Evolutionary conservation across 495 filamentous ascomycete genomes (phyloP), one percentile per base, ranked within the genome.

Genomic region (Parathielavia hyrcaniae): DNA sequence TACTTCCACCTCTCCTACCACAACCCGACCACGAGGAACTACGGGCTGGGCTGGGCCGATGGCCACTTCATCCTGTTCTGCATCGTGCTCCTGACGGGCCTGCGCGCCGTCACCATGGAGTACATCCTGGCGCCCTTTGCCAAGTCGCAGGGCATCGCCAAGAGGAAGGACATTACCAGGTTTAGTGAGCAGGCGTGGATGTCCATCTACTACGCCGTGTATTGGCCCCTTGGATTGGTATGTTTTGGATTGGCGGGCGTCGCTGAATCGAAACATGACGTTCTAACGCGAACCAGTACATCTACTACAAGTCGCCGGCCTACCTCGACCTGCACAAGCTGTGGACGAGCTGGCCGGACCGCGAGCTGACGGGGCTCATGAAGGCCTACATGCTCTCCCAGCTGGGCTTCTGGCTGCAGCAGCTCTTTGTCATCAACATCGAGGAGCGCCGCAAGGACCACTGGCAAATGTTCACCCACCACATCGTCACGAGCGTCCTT

Each of bases 141-240:
- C 30, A 81, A 80, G 41, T 68, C 74, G 14, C 76, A 76, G 51
- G 91, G 91, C 14, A 75, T 97, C 60, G 78, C 80, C 58, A 82
- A 83, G 56, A 77, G 76, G 62, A 96, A 95, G 72, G 86, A 81
- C 9, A 71, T 85, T 22, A 78, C 88, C 22, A 81, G 95, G 41
- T 89, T 97, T 71, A 88, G 90, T 49, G 93, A 98, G 71, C 93
- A 98, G 74, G 90, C 85, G 50, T 98, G 91, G 89, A 77, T 95
- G 66, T 68, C 89, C 26, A 64, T 91, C 36, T 97, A 97, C 74
- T 88, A 89, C 68, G 69, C 68, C 26, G 73, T 84, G 53, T 90
- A 90, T 69, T 97, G 90, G 85, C 72, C 82, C 5, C 72, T 92
- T 54, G 93, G 93, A 61, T 79, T 92, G 82, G 89, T 97, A 81